These are phyloP conservation scores for Nasturtium officinale DNA, from an alignment of 345 rosid genomes.

Conservation along the genomic window DNA sequence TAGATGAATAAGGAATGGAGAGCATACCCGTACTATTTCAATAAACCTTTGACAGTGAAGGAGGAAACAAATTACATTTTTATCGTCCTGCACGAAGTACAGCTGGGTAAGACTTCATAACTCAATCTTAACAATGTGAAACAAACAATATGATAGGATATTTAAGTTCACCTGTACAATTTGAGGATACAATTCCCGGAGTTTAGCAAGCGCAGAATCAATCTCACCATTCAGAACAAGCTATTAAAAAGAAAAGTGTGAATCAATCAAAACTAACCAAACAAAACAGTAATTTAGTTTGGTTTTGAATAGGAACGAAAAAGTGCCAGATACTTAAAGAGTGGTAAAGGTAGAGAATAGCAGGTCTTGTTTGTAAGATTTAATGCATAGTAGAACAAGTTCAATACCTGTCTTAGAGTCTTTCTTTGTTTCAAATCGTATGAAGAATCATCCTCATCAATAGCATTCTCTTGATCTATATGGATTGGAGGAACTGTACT, in stretches of 20 bases:
- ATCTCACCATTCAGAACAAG: conserved; percentile 82
- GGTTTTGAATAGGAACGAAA: conserved; percentile 14
- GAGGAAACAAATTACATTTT: conserved; percentile 82
- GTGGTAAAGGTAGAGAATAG: not conserved
- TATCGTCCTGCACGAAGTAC: conserved; percentile 71
- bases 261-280: conserved; percentile 29
- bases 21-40: conserved; percentile 82
- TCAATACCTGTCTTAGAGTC: conserved; percentile 76
- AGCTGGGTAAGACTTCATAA: conserved; percentile 28
- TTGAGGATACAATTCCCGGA: conserved; percentile 83
- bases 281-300: conserved; percentile 5
- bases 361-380: not conserved
- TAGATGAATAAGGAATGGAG: conserved; percentile 31
- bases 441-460: conserved; percentile 57
- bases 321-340: conserved; percentile 1
- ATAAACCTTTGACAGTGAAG: conserved; percentile 89
- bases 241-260: conserved; percentile 49
- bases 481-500: conserved; percentile 69
- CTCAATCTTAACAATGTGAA: conserved; percentile 19
- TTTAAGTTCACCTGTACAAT: conserved; percentile 65
- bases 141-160: not conserved
- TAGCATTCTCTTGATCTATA: conserved; percentile 65
- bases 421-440: conserved; percentile 80
- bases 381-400: conserved; percentile 21
- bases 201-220: conserved; percentile 65